Evolutionary conservation across 2,329 filamentous ascomycete species (phyloP).

Genomic region (Diaporthe aspalathi): DNA sequence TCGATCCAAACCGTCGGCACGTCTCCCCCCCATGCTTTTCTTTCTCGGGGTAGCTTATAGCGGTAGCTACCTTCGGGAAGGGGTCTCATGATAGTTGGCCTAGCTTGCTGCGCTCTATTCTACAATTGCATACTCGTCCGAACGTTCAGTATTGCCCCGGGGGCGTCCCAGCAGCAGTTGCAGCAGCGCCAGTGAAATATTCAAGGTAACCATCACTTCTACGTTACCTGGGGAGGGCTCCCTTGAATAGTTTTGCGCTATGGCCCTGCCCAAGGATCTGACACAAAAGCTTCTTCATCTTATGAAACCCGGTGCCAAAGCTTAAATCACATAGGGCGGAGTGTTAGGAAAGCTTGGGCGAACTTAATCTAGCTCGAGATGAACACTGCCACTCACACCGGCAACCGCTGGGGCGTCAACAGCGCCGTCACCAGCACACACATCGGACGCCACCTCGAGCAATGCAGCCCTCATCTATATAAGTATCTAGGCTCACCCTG

Average conservation of each 20-base stretch:
- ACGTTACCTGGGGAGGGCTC: not conserved
- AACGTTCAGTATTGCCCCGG: not conserved
- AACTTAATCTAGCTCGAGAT: constrained; percentile 1
- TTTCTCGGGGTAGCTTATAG: not conserved
- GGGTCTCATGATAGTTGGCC: not conserved
- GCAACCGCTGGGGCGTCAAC: too few relatives aligned
- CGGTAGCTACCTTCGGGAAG: not conserved
- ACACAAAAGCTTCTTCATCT: constrained; percentile 21
- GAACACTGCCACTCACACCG: not conserved
- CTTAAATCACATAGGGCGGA: not conserved
- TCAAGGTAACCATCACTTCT: not conserved
- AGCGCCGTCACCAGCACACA: not conserved
- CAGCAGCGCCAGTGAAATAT: too few relatives aligned
- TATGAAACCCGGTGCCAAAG: not conserved
- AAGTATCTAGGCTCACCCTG: not conserved
- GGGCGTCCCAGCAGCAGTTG: not conserved
- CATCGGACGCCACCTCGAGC: not conserved
- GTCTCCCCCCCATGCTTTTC: too few relatives aligned
- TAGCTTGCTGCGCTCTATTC: not conserved
- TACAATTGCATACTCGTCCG: not conserved
- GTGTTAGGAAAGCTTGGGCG: constrained; percentile 6
- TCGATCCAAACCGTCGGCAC: too few relatives aligned
- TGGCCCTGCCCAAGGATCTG: not conserved
- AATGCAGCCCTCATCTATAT: not conserved
- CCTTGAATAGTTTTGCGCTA: not conserved